phyloP scores from a whole-genome alignment of 2,329 filamentous ascomycete genomes.

The Alternaria dauci region DNA sequence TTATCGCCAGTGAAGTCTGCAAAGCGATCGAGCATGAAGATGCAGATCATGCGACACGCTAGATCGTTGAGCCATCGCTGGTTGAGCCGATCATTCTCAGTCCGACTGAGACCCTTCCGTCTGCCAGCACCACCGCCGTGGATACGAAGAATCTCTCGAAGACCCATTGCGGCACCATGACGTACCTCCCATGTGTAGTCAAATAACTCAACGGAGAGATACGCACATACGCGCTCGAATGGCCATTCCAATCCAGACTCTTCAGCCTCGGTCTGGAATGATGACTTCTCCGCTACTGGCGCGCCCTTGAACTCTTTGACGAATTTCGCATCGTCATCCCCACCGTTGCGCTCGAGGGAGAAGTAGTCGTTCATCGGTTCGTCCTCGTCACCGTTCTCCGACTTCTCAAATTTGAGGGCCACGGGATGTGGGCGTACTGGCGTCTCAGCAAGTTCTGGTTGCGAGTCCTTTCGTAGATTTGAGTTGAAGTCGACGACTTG shows the following conservation, averaged over 20 bases:
- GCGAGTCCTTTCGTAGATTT: conserved; percentile 68
- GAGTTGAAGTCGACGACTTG: conserved; percentile 86
- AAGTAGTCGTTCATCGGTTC: conserved; percentile 76
- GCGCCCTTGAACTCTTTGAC: conserved; percentile 95
- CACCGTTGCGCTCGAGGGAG: conserved; percentile 79
- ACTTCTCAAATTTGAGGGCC: conserved; percentile 66
- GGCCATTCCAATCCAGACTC: conserved; percentile 89
- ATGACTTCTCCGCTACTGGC: conserved; percentile 80
- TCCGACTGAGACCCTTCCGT: conserved; percentile 70
- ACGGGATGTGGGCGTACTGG: conserved; percentile 58
- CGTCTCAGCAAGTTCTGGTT: conserved; percentile 65
- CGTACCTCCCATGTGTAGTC: conserved; percentile 94
- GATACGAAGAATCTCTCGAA: conserved; percentile 90
- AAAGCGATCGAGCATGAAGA: conserved; percentile 97
- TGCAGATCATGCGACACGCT: conserved; percentile 91
- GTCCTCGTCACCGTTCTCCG: conserved; percentile 66
- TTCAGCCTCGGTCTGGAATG: conserved; percentile 79
- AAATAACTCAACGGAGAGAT: conserved; percentile 91
- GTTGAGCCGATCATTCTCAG: conserved; percentile 82
- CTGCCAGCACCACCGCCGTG: conserved; percentile 90
- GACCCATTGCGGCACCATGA: conserved; percentile 93
- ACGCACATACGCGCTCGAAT: conserved; percentile 91
- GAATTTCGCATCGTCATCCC: conserved; percentile 90
- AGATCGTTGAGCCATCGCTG: conserved; percentile 90
- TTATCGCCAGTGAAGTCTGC: conserved; percentile 98